A percentile compares a stretch with the other conserved stretches of the same genome.
These are phyloP conservation scores for Russula olivacea DNA, from an alignment of 768 basidiomycete species.

Conservation along the genomic window DNA sequence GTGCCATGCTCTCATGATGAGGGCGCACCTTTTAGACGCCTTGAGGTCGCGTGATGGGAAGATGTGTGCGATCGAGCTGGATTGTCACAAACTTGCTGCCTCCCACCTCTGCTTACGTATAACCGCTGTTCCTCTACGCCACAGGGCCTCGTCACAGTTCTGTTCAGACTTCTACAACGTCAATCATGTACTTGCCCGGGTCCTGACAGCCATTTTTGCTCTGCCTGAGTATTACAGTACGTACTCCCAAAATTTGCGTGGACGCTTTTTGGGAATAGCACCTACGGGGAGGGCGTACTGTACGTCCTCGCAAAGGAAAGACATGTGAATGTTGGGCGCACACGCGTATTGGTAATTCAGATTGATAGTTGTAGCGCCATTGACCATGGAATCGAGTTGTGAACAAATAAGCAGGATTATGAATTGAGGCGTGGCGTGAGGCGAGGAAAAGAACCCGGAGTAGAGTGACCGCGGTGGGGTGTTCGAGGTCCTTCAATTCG, in stretches of 20 bases:
- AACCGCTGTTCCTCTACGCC: background rate
- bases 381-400: no score
- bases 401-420: background rate
- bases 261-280: background rate
- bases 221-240: conserved; percentile 7
- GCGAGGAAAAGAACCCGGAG: background rate
- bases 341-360: background rate
- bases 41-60: conserved; percentile 7
- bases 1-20: background rate
- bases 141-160: conserved; percentile 10
- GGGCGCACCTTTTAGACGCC: background rate
- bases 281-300: background rate
- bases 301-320: background rate
- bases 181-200: conserved; percentile 5
- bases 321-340: background rate
- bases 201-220: background rate
- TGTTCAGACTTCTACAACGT: conserved; percentile 14
- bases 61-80: conserved; percentile 5
- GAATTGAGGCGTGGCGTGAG: background rate
- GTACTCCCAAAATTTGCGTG: background rate
- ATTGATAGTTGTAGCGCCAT: background rate
- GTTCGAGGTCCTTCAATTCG: conserved; percentile 16
- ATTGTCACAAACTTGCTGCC: conserved; percentile 10
- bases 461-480: conserved; percentile 6
- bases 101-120: conserved; percentile 1